Evolutionary conservation across 1,284 basidiomycete genomes (phyloP).

Genomic region (Pholiota adiposa): DNA sequence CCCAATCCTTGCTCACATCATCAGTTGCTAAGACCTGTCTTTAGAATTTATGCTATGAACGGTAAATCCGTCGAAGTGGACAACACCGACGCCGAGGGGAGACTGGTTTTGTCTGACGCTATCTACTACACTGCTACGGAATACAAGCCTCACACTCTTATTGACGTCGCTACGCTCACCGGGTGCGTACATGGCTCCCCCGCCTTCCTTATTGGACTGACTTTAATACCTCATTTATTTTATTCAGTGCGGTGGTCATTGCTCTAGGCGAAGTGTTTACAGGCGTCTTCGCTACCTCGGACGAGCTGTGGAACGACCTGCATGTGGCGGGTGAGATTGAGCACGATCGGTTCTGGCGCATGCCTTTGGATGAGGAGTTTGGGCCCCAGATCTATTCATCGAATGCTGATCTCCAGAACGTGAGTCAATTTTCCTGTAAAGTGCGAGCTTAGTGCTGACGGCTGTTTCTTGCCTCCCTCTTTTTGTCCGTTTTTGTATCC

Average conservation of each 20-base stretch:
- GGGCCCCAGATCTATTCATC: slow-evolving; percentile 76
- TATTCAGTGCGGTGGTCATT: slow-evolving; percentile 64
- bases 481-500: too few species aligned
- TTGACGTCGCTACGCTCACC: slow-evolving; percentile 88
- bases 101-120: slow-evolving; percentile 82
- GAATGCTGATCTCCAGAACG: slow-evolving; percentile 86
- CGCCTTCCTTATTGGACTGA: slow-evolving; percentile 16
- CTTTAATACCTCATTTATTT: too few species aligned
- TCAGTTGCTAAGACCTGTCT: neutral
- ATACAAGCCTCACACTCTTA: slow-evolving; percentile 81
- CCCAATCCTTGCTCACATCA: slow-evolving; percentile 14
- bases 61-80: slow-evolving; percentile 89
- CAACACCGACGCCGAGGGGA: slow-evolving; percentile 90
- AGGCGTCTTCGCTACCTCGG: slow-evolving; percentile 82
- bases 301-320: slow-evolving; percentile 76
- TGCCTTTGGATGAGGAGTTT: slow-evolving; percentile 84
- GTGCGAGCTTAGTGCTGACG: neutral
- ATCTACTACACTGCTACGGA: slow-evolving; percentile 83
- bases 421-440: slow-evolving; percentile 38
- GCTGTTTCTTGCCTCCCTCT: too few species aligned
- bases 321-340: slow-evolving; percentile 74
- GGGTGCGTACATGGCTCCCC: slow-evolving; percentile 40
- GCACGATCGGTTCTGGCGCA: slow-evolving; percentile 84
- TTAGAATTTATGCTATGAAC: slow-evolving; percentile 85
- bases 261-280: slow-evolving; percentile 78